Conservation (phyloP, 2,329 filamentous ascomycete genomes). For the Bipolaris bicolor region DNA sequence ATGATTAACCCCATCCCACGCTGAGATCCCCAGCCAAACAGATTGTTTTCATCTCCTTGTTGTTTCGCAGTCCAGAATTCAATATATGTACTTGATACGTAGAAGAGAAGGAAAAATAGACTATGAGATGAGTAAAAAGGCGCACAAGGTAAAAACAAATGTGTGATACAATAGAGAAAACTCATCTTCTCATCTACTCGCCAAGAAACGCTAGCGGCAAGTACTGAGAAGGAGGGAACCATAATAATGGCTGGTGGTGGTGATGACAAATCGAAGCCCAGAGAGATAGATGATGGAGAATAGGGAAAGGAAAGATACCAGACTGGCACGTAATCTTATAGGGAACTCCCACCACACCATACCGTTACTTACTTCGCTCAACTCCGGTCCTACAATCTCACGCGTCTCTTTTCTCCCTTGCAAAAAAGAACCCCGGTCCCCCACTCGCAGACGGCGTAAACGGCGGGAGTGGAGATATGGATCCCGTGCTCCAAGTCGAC, state of each 20-base stretch:
- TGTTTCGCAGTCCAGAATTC: constrained; percentile 1
- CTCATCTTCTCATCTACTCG: too few species aligned
- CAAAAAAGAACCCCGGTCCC: background rate
- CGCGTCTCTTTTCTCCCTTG: background rate
- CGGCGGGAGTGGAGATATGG: constrained; percentile 1
- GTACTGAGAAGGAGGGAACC: background rate
- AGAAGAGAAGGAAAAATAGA: background rate
- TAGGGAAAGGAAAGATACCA: background rate
- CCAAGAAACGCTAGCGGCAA: background rate
- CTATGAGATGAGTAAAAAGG: background rate
- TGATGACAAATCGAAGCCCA: background rate
- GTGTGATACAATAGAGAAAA: background rate
- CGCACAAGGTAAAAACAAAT: background rate
- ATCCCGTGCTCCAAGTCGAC: background rate
- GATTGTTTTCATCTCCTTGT: background rate
- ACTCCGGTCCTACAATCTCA: too few species aligned
- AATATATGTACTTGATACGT: background rate
- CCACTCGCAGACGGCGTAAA: background rate
- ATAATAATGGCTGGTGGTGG: background rate
- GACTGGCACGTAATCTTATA: background rate
- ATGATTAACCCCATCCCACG: constrained; percentile 14
- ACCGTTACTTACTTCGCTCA: background rate
- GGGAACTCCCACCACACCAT: too few species aligned
- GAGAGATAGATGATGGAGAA: background rate
- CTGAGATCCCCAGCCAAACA: background rate